phyloP scores from a whole-genome alignment of 805 yeast genomes.

The Metschnikowia amazonensis region DNA sequence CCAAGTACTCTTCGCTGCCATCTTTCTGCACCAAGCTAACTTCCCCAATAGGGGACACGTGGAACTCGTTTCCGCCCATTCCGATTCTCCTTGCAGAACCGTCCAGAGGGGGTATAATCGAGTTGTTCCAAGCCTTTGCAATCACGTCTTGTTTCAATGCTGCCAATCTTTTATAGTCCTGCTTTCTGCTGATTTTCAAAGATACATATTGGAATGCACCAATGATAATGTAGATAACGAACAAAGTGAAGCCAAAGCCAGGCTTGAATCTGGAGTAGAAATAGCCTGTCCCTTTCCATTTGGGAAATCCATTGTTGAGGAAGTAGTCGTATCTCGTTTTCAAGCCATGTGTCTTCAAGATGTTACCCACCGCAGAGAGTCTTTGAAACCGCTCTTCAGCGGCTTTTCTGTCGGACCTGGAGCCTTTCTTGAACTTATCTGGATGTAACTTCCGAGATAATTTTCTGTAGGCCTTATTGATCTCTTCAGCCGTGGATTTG shows the following conservation, averaged over 20 bases:
- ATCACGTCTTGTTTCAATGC: conserved; percentile 50
- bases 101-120: conserved; percentile 47
- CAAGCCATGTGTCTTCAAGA: conserved; percentile 54
- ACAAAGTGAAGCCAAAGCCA: conserved; percentile 48
- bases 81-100: conserved; percentile 46
- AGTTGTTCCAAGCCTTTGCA: conserved; percentile 53
- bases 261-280: conserved; percentile 67
- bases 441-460: conserved; percentile 78
- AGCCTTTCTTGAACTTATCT: conserved; percentile 51
- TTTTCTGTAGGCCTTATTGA: conserved; percentile 64
- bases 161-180: conserved; percentile 56
- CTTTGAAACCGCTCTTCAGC: conserved; percentile 74
- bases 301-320: conserved; percentile 79
- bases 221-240: conserved; percentile 48
- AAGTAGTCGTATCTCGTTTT: conserved; percentile 80
- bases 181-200: conserved; percentile 49
- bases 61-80: conserved; percentile 46
- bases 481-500: conserved; percentile 48
- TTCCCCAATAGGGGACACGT: conserved; percentile 54
- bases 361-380: conserved; percentile 69
- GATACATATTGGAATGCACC: conserved; percentile 57
- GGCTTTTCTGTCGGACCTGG: conserved; percentile 34
- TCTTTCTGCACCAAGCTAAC: conserved; percentile 46
- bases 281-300: conserved; percentile 67
- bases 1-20: conserved; percentile 30